Evolutionary conservation across 2,329 filamentous ascomycete genomes (phyloP), one percentile per base, ranked within the genome.

Genomic region (Alternaria tenuissima): DNA sequence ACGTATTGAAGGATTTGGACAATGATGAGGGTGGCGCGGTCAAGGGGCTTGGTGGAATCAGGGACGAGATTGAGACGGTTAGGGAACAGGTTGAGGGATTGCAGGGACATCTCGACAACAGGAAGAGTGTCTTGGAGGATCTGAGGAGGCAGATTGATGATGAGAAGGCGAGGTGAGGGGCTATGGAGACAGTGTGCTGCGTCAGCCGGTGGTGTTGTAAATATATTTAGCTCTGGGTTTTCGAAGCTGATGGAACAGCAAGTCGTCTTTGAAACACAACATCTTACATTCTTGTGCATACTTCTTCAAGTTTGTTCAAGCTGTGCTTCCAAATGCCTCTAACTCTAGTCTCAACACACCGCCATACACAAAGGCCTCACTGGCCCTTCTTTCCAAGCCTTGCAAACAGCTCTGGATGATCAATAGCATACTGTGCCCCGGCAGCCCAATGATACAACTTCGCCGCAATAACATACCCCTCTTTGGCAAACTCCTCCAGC

Each of bases 61-160:
- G 87, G 59, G 94, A 96, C 38, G 95, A 99, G 80, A 86, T 99
- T 76, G 87, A 91, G 71, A 91, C 92, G 46, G 92, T 99, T n/a
- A 90, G 87, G 73, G 94, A 98, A 80, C 94, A 99, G 83, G 89
- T 99, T 2, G 93, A 97, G 67, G 93, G 94, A 1, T 79, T 99
- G 67, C 93, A 96, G 82, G 81, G 84, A 62, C 95, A 99, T 83
- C 81, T 97, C 73, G 85, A 88, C 72, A 88, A 89, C 67, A 85
- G 95, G 63, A 88, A 94, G 79, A 87, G 89, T 66, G 87, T 89
- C 30, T 81, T 99, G 71, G 88, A 91, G 48, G 90, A 92, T 77
- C 76, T 98, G 76, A 87, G 88, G 79, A 84, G 88, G 75, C 89
- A 97, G 81, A 91, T 98, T 79, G 93, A 97, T 72, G 90, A 92